Conservation (phyloP, 306 rosid species). For the Erythrophleum fordii region DNA sequence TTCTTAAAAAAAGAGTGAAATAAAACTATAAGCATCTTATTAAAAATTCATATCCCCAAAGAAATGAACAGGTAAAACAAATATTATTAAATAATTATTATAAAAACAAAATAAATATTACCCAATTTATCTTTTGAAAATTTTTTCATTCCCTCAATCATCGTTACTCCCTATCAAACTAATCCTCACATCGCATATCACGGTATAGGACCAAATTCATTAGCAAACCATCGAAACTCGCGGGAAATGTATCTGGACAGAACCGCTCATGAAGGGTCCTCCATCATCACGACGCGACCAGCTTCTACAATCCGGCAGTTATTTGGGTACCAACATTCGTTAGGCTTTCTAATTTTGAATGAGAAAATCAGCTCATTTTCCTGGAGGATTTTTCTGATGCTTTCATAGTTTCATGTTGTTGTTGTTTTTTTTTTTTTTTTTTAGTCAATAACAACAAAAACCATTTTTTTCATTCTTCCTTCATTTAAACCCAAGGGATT, state of each 20-base stretch:
- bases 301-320: not conserved
- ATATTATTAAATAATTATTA: no score
- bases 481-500: not conserved
- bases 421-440: not conserved
- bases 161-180: no score
- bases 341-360: not conserved
- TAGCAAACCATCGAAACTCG: not conserved
- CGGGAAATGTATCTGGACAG: not conserved
- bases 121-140: no score
- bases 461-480: not conserved
- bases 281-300: not conserved
- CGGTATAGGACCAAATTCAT: not conserved
- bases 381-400: not conserved
- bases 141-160: no score
- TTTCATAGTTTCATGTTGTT: not conserved
- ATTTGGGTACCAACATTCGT: not conserved
- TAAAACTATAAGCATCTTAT: no score
- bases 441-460: no score
- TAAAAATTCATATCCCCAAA: no score
- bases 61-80: no score
- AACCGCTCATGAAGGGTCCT: not conserved
- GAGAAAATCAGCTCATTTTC: conserved; percentile 5
- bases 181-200: not conserved
- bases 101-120: no score
- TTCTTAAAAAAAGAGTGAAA: no score